Base-by-base conservation (phyloP, 2,329 filamentous ascomycete species). In the Colletotrichum cereale region DNA sequence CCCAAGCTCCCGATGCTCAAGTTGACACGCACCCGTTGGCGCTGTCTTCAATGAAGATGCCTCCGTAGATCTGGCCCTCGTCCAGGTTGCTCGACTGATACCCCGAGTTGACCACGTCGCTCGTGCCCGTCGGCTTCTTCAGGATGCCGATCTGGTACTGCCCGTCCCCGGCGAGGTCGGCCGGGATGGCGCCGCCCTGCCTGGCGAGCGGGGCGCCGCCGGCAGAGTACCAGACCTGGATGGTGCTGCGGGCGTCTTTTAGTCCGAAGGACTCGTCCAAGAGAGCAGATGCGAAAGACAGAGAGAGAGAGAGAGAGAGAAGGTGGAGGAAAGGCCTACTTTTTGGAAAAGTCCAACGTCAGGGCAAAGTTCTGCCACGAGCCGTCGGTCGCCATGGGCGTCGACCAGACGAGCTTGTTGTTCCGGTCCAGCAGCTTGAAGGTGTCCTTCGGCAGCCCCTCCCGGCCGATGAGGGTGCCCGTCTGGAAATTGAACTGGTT, bases 51-150 rank as follows among this genome's bases (percentile, higher is more conserved):
- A 87, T 77, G 74, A 87, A 87, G 36, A 87, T 77, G 2, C 85
- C 84, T 11, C 86, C 85, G 74, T 86, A 88, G 31, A 86, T 84
- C 73, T 85, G 79, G 0, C 86, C 86, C 73, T 88, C 86, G 68
- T 85, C 78, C 36, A 87, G 79, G 11, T 82, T 82, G 24, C 75
- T 80, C 75, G 84, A 80, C 75, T 88, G 86, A 73, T 82, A 87
- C 4, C 86, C 86, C 42, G 82, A 77, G 76, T 86, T 86, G 58
- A 85, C 84, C 16, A 87, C 84, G 69, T 88, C 85, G 75, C 73
- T 83, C 77, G 76, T 87, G 75, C 84, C 88, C 0, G 84, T 86
- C 1, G 84, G 84, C 77, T 86, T 89, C 85, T 90, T 90, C 71
- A 90, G 79, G 26, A 90, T 83, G 58, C 88, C 88, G 40, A 90